These are phyloP conservation scores for Penicillium sp. DNA, from an alignment of 2,329 filamentous ascomycete species.

Conservation along the genomic window DNA sequence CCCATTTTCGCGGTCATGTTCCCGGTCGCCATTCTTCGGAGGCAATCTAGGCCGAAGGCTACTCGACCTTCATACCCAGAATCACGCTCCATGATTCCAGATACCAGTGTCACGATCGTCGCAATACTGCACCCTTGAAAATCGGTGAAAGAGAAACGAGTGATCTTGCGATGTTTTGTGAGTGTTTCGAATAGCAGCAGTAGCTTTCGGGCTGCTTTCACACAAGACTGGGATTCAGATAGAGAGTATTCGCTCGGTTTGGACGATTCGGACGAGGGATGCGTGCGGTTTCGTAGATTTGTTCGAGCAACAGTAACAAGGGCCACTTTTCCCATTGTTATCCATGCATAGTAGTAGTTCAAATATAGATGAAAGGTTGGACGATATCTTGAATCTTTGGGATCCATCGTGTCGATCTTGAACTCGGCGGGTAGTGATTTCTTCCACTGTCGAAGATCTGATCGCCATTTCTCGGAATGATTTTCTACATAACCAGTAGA, in stretches of 20 bases:
- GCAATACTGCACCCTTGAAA: constrained; percentile 44
- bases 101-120: constrained; percentile 37
- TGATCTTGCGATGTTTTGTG: constrained; percentile 30
- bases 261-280: constrained; percentile 9
- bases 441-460: constrained; percentile 36
- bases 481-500: not conserved
- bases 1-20: constrained; percentile 33
- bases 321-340: constrained; percentile 38
- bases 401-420: constrained; percentile 29
- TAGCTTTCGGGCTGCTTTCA: constrained; percentile 35
- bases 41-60: constrained; percentile 33
- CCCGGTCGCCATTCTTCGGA: constrained; percentile 37
- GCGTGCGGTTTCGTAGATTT: constrained; percentile 1
- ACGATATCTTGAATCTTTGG: constrained; percentile 31
- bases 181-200: constrained; percentile 35
- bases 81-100: constrained; percentile 38
- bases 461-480: constrained; percentile 11
- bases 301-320: constrained; percentile 34
- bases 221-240: constrained; percentile 27
- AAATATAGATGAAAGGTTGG: constrained; percentile 39
- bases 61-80: constrained; percentile 32
- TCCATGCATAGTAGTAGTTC: constrained; percentile 42
- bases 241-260: not conserved
- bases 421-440: constrained; percentile 28
- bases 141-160: constrained; percentile 42